Evolutionary conservation across 495 filamentous ascomycete species (phyloP), one percentile per base, ranked within the genome.

Genomic region (Daldinia grandis): DNA sequence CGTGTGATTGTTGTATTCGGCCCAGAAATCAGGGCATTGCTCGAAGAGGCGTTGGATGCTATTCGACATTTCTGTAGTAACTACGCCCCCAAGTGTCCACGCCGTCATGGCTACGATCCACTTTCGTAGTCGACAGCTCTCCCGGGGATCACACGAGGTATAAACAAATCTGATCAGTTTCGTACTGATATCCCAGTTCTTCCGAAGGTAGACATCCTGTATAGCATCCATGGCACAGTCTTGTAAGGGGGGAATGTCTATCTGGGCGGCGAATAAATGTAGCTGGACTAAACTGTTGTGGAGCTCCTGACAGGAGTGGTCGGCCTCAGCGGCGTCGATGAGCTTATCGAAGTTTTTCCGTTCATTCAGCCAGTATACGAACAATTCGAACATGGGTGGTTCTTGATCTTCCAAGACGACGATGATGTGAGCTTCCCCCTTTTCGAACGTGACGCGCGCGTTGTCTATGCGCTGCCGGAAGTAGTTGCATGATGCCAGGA

Each of bases 31-130:
- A 6, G 80, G 77, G 51, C 76, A 80, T 7, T 65, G 55, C 35
- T 75, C 69, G 58, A 85, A 81, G 15, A 83, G 69, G 10, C 60
- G 59, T 31, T 79, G 76, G 57, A 81, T 78, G 35, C 64, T 76
- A 27, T 70, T 71, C 40, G 76, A 75, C 58, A 66, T 56, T 2
- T 64, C 60, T 17, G 66, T 64, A 27, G 57, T 59, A 25, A 73
- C 73, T 8, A 65, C 72, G 24, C 70, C 71, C 12, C 73, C 71
- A 10, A 83, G 76, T 9, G 76, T 76, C 79, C 82, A 84, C 2
- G 81, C 81, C 17, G 82, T 78, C 83, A 85, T 83, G 25, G 81
- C 82, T 1, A 84, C 78, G 12, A 81, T 81, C 83, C 83, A 85
- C 58, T 79, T 79, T 17, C 83, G 79, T 24, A 85, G 73, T 17